These are phyloP conservation scores for Yamadazyma sp. DNA, from an alignment of 805 yeast species.

Conservation along the genomic window DNA sequence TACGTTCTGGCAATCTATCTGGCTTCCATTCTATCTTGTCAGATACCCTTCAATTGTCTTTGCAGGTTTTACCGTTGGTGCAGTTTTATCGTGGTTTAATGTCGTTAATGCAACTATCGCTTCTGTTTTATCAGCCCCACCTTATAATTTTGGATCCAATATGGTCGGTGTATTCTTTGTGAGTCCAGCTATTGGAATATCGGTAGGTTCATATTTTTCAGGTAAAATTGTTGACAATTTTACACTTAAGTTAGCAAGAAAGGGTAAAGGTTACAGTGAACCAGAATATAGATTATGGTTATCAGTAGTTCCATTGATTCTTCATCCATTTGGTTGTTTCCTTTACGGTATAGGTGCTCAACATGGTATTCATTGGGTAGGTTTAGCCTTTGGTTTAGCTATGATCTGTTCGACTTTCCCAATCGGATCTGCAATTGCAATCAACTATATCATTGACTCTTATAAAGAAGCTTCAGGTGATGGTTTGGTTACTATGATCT, in stretches of 20 bases:
- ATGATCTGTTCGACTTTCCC: constrained; percentile 20
- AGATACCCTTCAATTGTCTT: constrained; percentile 18
- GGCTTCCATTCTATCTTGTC: constrained; percentile 18
- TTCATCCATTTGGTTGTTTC: constrained; percentile 15
- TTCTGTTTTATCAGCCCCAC: constrained; percentile 14
- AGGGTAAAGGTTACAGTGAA: constrained; percentile 12
- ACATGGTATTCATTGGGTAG: constrained; percentile 17
- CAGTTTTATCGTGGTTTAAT: constrained; percentile 21
- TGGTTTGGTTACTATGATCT: constrained; percentile 19
- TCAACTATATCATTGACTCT: constrained; percentile 24
- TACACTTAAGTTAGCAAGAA: constrained; percentile 11
- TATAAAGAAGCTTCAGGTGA: constrained; percentile 27
- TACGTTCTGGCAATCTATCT: constrained; percentile 11
- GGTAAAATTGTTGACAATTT: constrained; percentile 15
- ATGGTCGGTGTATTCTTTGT: constrained; percentile 13
- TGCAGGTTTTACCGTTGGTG: constrained; percentile 20
- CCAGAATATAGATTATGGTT: constrained; percentile 14
- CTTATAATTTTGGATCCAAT: constrained; percentile 9
- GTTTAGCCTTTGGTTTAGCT: constrained; percentile 23
- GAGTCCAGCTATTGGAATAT: constrained; percentile 12
- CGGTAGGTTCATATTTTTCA: constrained; percentile 12
- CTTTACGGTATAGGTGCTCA: constrained; percentile 24
- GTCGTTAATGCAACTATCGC: constrained; percentile 23
- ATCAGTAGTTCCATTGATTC: constrained; percentile 12
- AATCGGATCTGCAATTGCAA: constrained; percentile 26